phyloP scores from a whole-genome alignment of 2,329 filamentous ascomycete species.

The Tolypocladium endophyticum region DNA sequence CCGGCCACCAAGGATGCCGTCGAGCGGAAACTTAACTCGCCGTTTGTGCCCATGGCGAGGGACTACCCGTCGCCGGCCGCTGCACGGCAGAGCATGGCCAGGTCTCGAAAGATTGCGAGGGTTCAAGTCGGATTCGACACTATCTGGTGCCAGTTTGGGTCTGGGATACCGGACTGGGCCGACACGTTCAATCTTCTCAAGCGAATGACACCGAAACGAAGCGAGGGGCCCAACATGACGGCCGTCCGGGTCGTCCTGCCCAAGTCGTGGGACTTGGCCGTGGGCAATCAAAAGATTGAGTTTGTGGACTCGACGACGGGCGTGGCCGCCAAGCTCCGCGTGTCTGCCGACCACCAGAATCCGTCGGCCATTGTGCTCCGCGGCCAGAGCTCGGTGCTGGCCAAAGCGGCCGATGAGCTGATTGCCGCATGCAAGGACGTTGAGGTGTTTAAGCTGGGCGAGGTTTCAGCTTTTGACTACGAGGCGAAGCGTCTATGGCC shows the following conservation, averaged over 20 bases:
- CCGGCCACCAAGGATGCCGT: constrained; percentile 9
- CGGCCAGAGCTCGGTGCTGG: constrained; percentile 17
- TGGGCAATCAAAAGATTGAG: constrained; percentile 20
- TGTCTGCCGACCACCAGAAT: constrained; percentile 19
- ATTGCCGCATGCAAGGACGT: constrained; percentile 17
- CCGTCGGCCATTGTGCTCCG: constrained; percentile 21
- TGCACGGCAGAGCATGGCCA: constrained; percentile 10
- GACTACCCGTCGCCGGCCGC: constrained; percentile 16
- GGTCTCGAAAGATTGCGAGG: constrained; percentile 14
- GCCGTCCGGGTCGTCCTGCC: constrained; percentile 26
- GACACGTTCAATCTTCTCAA: constrained; percentile 26
- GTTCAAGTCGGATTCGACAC: constrained; percentile 26
- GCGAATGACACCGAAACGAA: constrained; percentile 21
- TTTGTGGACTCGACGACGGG: constrained; percentile 24
- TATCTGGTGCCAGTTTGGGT: constrained; percentile 17
- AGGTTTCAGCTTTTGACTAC: constrained; percentile 23
- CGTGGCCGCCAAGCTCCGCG: constrained; percentile 19
- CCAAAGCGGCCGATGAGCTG: constrained; percentile 23
- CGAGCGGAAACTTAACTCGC: constrained; percentile 10
- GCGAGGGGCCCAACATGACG: constrained; percentile 20
- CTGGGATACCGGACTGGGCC: constrained; percentile 26
- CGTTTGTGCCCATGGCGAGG: constrained; percentile 15
- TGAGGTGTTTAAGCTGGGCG: constrained; percentile 25
- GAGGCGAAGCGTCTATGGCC: constrained; percentile 25
- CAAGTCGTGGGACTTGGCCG: constrained; percentile 20